Percentiles rank a stretch among this genome's conserved stretches.
Conservation (phyloP, 257 asterid genomes). For the Solanum sejunctum region DNA sequence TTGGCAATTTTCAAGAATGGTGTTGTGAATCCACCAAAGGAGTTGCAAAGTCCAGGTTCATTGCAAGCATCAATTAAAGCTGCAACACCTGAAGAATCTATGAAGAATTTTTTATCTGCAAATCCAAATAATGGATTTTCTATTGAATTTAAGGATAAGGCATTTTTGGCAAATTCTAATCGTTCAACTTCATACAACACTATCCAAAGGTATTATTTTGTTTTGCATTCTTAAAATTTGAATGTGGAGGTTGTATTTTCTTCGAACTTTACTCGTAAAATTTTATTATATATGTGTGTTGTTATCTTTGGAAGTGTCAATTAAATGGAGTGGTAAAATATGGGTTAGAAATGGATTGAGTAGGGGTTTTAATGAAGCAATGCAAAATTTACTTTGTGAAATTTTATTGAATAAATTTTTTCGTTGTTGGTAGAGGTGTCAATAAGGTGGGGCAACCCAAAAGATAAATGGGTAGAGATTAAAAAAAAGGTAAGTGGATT, state of each 20-base stretch:
- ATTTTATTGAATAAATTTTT: too few relatives aligned
- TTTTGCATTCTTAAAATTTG: conserved; percentile 10
- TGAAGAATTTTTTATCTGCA: conserved; percentile 53
- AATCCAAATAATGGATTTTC: conserved; percentile 41
- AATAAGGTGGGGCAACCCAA: neutral
- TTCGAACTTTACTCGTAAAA: neutral
- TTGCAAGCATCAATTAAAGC: conserved; percentile 7
- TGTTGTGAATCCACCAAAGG: conserved; percentile 66
- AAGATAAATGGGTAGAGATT: neutral
- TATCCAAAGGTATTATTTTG: conserved; percentile 12
- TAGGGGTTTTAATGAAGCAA: too few relatives aligned
- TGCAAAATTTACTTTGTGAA: too few relatives aligned
- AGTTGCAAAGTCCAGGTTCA: conserved; percentile 58
- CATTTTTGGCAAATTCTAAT: conserved; percentile 35
- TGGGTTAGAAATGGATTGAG: too few relatives aligned
- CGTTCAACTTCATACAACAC: neutral
- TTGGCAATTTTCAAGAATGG: conserved; percentile 68
- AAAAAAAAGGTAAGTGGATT: too few relatives aligned
- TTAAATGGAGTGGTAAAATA: too few relatives aligned
- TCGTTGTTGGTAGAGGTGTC: too few relatives aligned
- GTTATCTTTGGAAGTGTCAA: too few relatives aligned
- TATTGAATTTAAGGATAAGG: conserved; percentile 45
- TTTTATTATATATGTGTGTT: neutral
- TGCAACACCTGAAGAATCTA: conserved; percentile 32
- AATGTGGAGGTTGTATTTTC: neutral